Base-by-base conservation (phyloP, 2,329 filamentous ascomycete genomes). In the Colletotrichum tanaceti region DNA sequence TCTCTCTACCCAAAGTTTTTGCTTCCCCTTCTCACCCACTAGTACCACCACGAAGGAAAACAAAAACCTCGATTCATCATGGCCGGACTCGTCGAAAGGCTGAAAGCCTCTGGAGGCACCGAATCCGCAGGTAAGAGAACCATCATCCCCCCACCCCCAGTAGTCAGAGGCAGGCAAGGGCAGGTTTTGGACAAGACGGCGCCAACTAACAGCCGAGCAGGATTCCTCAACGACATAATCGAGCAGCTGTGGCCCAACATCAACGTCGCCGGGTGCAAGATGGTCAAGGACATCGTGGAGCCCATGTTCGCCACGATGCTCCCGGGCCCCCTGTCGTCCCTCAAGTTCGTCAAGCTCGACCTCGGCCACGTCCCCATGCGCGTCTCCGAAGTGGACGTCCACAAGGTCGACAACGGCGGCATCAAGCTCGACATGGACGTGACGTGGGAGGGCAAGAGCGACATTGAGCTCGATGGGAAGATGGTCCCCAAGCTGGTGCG, bases 391-490 rank as follows among this genome's bases (percentile, higher is more conserved):
- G 81, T 84, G 3, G 79, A 83, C 49, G 81, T 83, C 2, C 79
- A 81, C 73, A 84, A 82, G 76, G 80, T 79, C 5, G 76, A 79
- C 4, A 78, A 74, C 9, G 77, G 76, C 2, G 82, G 82, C 16
- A 84, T 85, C 73, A 84, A 83, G 74, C 77, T 85, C 3, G 83
- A 85, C 53, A 79, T 85, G 77, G 77, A 84, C 65, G 73, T 85
- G 2, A 73, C 74, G 18, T 85, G 83, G 83, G 79, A 84, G 39
- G 80, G 83, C 13, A 72, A 79, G 28, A 80, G 80, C 53, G 82
- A 85, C 58, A 83, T 85, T 61, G 81, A 85, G 68, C 73, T 85
- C 18, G 79, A 84, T 46, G 82, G 77, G 0, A 79, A 76, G 41
- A 79, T 81, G 77, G 67, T 70, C 11, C 81, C 83, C 46, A 81